Evolutionary conservation across 75 land plant species (phyloP), one percentile per base, ranked within the genome.

Genomic region (Larix kaempferi): DNA sequence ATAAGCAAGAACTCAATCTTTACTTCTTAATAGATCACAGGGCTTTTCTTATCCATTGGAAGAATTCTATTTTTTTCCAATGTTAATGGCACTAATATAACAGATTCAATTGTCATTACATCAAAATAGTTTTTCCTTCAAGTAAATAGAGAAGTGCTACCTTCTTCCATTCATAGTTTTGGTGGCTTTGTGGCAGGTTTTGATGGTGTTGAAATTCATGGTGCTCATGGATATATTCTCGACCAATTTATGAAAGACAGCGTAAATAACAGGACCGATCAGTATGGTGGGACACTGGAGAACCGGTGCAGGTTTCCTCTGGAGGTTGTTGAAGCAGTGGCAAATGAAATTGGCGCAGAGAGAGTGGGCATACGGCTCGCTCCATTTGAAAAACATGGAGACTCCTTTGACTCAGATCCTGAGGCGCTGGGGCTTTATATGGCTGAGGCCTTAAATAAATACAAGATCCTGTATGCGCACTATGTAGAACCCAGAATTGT

Each of bases 161-260:
- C 8, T 44, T 44, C 7, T 44, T 44, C 49, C 49, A 44, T 44
- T 0, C 0, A 44, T 44, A 44, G 0, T 44, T 44, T 44, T 44
- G 49, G 8, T 44, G 49, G 49, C 15, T 59, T 8, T 35, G 49
- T 16, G n/a, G 10, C 74, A 84, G 88, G 88, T 27, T 86, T 86
- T 84, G 88, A 86, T 74, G 88, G 88, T 60, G 86, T 86, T 37
- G 87, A 85, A 75, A 76, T 85, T 57, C 87, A 83, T 73, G 87
- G 81, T 29, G 82, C 81, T 26, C 78, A 85, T 57, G 87, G 87
- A 7, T 85, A 83, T 57, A 56, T 85, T 25, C 25, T 85, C 10
- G 87, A 85, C 66, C 87, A 85, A 64, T 85, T 85, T 73, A 12
- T 85, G 75, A 83, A 85, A 62, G 86, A 85, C 76, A 49, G 73